Conservation (phyloP, 2,329 filamentous ascomycete genomes). For the Annulohypoxylon truncatum region DNA sequence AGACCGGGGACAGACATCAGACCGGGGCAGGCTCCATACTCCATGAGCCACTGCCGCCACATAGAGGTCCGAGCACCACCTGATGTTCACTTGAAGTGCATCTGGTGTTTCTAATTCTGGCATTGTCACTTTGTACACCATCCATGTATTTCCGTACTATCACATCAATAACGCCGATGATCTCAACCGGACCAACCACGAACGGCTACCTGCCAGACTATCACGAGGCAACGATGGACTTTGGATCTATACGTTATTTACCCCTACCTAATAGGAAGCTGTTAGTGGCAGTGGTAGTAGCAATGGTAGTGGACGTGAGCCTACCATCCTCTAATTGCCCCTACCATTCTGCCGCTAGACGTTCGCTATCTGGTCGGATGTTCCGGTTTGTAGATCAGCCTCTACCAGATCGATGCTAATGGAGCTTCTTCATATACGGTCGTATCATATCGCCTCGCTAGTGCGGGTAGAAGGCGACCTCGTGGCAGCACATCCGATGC, state of each 20-base stretch:
- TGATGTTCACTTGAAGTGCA: background rate
- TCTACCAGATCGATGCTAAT: slow-evolving; percentile 20
- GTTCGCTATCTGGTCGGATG: slow-evolving; percentile 22
- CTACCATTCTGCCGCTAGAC: slow-evolving; percentile 5
- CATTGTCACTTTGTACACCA: slow-evolving; percentile 4
- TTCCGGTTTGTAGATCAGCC: slow-evolving; percentile 29
- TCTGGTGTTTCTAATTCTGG: slow-evolving; percentile 18
- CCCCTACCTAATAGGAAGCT: background rate
- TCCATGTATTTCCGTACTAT: background rate
- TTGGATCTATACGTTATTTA: slow-evolving; percentile 6
- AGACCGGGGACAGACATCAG: background rate
- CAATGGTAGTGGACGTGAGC: slow-evolving; percentile 2
- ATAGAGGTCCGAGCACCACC: slow-evolving; percentile 26
- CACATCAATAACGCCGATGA: slow-evolving; percentile 18
- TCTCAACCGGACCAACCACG: slow-evolving; percentile 13
- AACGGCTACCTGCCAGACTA: slow-evolving; percentile 2
- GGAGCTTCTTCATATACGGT: slow-evolving; percentile 20
- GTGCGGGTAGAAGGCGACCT: slow-evolving; percentile 34
- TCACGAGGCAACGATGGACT: slow-evolving; percentile 23
- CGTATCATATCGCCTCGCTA: slow-evolving; percentile 31
- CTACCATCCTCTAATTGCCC: background rate
- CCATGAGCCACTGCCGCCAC: slow-evolving; percentile 37
- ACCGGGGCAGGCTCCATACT: background rate
- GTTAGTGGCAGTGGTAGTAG: background rate
- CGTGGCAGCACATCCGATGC: slow-evolving; percentile 37